Conservation (phyloP, 768 basidiomycete genomes). For the Dioszegia crocea region DNA sequence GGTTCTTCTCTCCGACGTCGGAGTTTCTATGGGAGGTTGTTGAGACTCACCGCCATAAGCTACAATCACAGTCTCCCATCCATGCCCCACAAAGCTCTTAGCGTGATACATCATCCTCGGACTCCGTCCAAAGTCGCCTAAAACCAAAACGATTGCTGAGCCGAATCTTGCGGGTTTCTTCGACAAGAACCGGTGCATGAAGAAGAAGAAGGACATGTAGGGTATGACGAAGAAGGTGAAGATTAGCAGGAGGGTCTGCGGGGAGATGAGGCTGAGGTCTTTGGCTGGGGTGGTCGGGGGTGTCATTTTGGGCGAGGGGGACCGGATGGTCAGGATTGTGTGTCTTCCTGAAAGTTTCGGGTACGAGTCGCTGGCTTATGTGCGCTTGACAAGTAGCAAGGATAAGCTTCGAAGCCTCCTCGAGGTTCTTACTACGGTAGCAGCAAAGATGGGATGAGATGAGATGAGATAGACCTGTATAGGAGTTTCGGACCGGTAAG, state of each 20-base stretch:
- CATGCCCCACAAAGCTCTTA: constrained; percentile 76
- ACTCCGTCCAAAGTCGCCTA: constrained; percentile 92
- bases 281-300: not conserved
- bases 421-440: too few relatives aligned
- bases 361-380: too few relatives aligned
- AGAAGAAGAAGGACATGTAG: constrained; percentile 7
- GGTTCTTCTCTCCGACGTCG: not conserved
- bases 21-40: too few relatives aligned
- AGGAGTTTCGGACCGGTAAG: too few relatives aligned
- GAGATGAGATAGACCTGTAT: too few relatives aligned
- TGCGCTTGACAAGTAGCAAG: too few relatives aligned
- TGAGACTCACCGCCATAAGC: constrained; percentile 74
- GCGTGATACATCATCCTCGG: constrained; percentile 99
- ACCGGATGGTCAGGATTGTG: not conserved
- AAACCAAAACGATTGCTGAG: constrained; percentile 80
- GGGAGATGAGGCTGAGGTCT: constrained; percentile 8
- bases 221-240: constrained; percentile 14
- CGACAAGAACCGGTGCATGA: not conserved
- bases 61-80: constrained; percentile 72
- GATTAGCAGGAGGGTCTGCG: not conserved
- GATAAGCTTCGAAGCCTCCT: too few relatives aligned
- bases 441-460: too few relatives aligned
- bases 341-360: too few relatives aligned
- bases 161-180: constrained; percentile 25
- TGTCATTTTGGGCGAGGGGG: not conserved